Evolutionary conservation across 129 eudicot species (phyloP).

Genomic region (Heracleum sosnowskyi): DNA sequence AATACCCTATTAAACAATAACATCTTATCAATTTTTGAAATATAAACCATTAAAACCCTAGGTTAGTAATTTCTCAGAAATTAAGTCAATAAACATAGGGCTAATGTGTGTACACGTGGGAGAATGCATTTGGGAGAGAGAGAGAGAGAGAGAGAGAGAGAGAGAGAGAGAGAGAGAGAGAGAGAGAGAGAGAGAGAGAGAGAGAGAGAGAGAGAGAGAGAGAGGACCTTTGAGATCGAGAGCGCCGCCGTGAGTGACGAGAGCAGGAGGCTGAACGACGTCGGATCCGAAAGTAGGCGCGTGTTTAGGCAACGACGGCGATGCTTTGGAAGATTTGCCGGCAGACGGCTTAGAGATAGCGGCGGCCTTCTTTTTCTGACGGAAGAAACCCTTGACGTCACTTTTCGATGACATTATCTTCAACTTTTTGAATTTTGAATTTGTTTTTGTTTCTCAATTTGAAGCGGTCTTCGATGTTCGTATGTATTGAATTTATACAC

Average conservation of each 20-base stretch:
- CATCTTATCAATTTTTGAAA: background rate
- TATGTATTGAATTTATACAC: background rate
- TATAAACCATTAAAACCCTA: background rate
- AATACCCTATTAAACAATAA: background rate
- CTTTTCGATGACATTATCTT: conserved; percentile 38
- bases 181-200: background rate
- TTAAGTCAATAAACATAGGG: background rate
- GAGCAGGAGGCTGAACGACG: conserved; percentile 58
- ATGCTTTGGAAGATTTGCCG: conserved; percentile 21
- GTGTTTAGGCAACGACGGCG: conserved; percentile 9
- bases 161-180: too few species aligned
- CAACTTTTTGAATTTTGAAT: background rate
- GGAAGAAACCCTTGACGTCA: conserved; percentile 59
- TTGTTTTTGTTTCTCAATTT: background rate
- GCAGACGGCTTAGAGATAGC: conserved; percentile 29
- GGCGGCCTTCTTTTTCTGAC: conserved; percentile 50
- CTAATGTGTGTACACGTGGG: too few species aligned
- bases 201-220: background rate
- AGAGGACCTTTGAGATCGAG: conserved; percentile 55
- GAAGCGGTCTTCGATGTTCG: background rate
- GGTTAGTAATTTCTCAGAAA: background rate
- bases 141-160: too few species aligned
- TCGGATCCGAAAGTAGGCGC: conserved; percentile 41
- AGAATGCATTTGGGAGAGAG: too few species aligned
- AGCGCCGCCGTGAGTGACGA: conserved; percentile 42